Conservation (phyloP, 2,329 filamentous ascomycete species). For the Ceratocystis diversiconidia region DNA sequence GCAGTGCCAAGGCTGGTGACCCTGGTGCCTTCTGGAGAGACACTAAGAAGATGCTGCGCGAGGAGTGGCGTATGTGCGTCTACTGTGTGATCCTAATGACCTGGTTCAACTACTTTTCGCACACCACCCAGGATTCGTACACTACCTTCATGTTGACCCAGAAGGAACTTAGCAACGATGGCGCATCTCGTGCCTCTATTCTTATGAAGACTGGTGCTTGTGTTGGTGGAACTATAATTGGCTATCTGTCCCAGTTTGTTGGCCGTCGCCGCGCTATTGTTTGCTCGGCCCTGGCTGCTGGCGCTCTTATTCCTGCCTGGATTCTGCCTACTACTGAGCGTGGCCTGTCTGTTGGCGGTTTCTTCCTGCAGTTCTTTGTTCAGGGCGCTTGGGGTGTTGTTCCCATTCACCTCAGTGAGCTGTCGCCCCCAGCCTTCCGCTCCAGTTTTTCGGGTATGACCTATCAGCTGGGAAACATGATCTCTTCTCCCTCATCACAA, state of each 20-base stretch:
- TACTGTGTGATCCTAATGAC: constrained; percentile 71
- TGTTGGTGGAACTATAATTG: constrained; percentile 57
- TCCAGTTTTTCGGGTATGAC: constrained; percentile 61
- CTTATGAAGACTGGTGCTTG: constrained; percentile 68
- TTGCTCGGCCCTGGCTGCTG: constrained; percentile 44
- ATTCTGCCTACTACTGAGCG: constrained; percentile 48
- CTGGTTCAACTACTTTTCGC: constrained; percentile 61
- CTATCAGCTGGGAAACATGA: constrained; percentile 67
- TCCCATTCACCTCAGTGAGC: constrained; percentile 66
- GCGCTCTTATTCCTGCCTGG: constrained; percentile 52
- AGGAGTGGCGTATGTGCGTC: constrained; percentile 63
- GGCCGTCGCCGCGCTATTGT: constrained; percentile 59
- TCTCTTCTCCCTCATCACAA: constrained; percentile 54
- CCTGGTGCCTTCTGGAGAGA: constrained; percentile 49
- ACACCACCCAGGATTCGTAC: constrained; percentile 69
- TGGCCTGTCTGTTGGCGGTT: constrained; percentile 47
- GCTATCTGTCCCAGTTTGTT: constrained; percentile 61
- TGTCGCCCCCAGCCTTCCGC: constrained; percentile 56
- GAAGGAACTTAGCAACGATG: constrained; percentile 51
- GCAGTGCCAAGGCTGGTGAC: constrained; percentile 26
- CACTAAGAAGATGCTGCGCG: constrained; percentile 49
- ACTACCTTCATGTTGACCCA: constrained; percentile 65
- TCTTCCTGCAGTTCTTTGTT: constrained; percentile 68
- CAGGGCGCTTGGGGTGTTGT: constrained; percentile 65
- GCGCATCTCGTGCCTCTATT: constrained; percentile 60